Percentiles rank a stretch among this genome's conserved stretches.
phyloP scores from a whole-genome alignment of 2,329 filamentous ascomycete genomes.

The Beauveria bassiana region DNA sequence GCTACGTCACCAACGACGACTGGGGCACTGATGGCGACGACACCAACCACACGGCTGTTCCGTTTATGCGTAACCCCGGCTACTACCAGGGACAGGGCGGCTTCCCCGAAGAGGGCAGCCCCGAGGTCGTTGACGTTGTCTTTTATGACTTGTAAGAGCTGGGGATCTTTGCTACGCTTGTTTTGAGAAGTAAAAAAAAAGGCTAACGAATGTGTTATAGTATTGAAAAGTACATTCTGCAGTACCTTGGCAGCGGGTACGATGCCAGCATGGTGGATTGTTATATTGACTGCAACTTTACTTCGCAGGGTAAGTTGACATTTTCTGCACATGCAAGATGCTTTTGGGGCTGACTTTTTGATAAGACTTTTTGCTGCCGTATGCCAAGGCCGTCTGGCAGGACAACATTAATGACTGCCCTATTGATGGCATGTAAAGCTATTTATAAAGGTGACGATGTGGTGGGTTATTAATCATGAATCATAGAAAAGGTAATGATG shows the following conservation, averaged over 20 bases:
- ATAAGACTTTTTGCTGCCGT: constrained; percentile 30
- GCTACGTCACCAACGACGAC: constrained; percentile 49
- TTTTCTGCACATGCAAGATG: not conserved
- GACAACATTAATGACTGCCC: constrained; percentile 29
- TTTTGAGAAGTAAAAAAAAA: not conserved
- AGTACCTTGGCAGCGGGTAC: constrained; percentile 28
- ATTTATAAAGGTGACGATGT: not conserved
- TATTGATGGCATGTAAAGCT: constrained; percentile 9
- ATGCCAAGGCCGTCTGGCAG: constrained; percentile 31
- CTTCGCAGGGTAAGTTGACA: constrained; percentile 22
- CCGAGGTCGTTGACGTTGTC: constrained; percentile 42
- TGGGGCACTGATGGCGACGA: constrained; percentile 50
- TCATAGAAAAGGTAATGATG: too few species aligned
- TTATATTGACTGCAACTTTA: constrained; percentile 33
- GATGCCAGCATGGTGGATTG: constrained; percentile 27
- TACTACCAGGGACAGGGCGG: constrained; percentile 42
- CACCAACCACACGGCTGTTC: constrained; percentile 41
- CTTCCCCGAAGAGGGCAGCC: constrained; percentile 36
- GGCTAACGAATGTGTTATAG: constrained; percentile 19
- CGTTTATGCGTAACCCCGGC: constrained; percentile 38
- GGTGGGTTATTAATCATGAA: too few species aligned
- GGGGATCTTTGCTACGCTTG: too few species aligned
- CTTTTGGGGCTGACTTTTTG: constrained; percentile 3
- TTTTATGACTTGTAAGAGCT: constrained; percentile 44
- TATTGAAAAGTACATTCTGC: constrained; percentile 30